Base-by-base conservation (phyloP, 805 yeast species). In the Suhomyces pyralidae region DNA sequence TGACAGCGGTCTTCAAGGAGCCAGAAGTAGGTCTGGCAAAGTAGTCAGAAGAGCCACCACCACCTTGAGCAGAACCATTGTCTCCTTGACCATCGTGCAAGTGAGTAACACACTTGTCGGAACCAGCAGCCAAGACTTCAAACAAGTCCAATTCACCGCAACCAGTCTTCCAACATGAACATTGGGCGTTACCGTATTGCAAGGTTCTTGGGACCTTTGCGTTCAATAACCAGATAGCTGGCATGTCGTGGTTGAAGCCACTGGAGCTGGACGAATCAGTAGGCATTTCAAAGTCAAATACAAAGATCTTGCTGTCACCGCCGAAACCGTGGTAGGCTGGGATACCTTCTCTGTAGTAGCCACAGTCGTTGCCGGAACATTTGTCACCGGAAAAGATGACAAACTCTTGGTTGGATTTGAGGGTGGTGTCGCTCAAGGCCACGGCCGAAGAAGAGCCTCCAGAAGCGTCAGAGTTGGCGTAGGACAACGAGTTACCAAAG, bases 81-180 rank as follows among this genome's bases (percentile, higher is more conserved):
- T 74, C 71, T 66, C 92, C 93, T 77, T 88, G 96, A 61, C 88
- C 89, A 67, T 81, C 83, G 77, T 93, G 98, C 64, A 93, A 74
- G 68, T 90, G 94, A 52, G 89, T 77, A 63, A 88, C 85, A 70
- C 92, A 77, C 69, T 85, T 84, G 68, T 78, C 75, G 57, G 89
- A 83, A 60, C 97, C 97, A 34, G 87, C 60, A 56, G 84, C 76
- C 61, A 94, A 81, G 61, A 93, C 80, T 81, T 94, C 99, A 65
- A 93, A 94, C 64, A 91, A 79, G 75, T 94, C 99, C 64, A 94
- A 79, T 80, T 94, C 99, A 78, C 99, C 99, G 77, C 99, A 94
- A 56, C 98, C 98, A 51, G 96, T 81, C 50, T 81, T 64, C 99
- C 99, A 94, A 82, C 99, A 94, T 36, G 97, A 90, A 80, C 98